Evolutionary conservation across 2,329 filamentous ascomycete genomes (phyloP), one percentile per base, ranked within the genome.

Genomic region (Colletotrichum incanum): DNA sequence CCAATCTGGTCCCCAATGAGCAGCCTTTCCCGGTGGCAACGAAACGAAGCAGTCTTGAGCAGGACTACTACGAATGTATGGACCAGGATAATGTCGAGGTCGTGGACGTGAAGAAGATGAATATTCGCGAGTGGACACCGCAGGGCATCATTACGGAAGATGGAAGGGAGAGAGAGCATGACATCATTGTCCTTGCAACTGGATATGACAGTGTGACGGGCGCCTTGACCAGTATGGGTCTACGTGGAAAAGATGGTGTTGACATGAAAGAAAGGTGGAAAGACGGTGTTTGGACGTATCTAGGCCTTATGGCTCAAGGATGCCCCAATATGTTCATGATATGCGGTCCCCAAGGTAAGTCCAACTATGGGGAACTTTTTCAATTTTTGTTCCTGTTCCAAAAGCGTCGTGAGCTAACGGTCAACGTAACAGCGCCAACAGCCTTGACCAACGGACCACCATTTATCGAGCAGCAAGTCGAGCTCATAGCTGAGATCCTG

Each of bases 31-130:
- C 81, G 3, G 88, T 85, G 73, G 86, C 84, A 2, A 82, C 11
- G n/a, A 89, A 86, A 75, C 81, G 86, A 0, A 81, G 80, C 3
- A 82, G 79, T 0, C 80, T 88, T 0, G 87, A 89, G 72, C 78
- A 84, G 45, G 78, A 80, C 52, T 89, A 86, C 75, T 89, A 85
- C 73, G 87, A 89, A 71, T 80, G 83, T 4, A 82, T 86, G 65
- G 84, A 87, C 72, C 80, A 80, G 31, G 77, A 80, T 0, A 84
- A 86, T 43, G 85, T 88, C 3, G 76, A 84, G 0, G 72, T 88
- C 4, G 79, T 89, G 1, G 80, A 85, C 59, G 74, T 87, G n/a
- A 85, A 83, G 12, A 75, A 80, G 11, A 83, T 81, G 3, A 80
- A 83, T 0, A 86, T 89, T 66, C 76, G 76, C 6, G 75, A 78